Evolutionary conservation across 768 basidiomycete species (phyloP), one percentile per base, ranked within the genome.

Genomic region (Lentinus tigrinus): DNA sequence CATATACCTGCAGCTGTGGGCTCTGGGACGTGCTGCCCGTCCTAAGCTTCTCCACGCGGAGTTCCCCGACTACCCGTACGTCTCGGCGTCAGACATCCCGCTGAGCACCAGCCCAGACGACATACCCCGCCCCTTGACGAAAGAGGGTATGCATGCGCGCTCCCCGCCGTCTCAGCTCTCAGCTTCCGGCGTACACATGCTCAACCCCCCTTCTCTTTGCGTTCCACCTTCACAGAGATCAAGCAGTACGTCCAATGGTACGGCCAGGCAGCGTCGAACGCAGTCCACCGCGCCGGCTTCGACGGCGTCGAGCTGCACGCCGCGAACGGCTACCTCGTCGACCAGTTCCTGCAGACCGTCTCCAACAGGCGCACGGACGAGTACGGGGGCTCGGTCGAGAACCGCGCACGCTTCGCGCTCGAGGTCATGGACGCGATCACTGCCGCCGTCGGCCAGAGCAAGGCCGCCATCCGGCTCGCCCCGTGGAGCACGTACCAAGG

Each of bases 1-100:
- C 67, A 79, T 87, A 27, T 84, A 74, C 67, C 57, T 78, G 23
- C 85, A 88, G 66, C 75, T 85, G 1, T 83, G 84, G 76, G 85
- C 85, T 1, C 65, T 83, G 2, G 85, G 83, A 0, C 78, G 83
- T 2, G 64, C 72, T 0, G 79, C 78, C 6, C 53, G 67, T 24
- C 62, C 70, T n/a, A 60, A 65, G 0, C 47, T 73, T 36, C 70
- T 85, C 0, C 63, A 62, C 6, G 64, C 76, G 48, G 75, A 78
- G 47, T 71, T 75, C 51, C 66, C 60, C 3, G 61, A 60, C 47
- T 72, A 71, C 10, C 69, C 67, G 4, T 72, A 72, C 59, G 67
- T 75, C 50, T 69, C 74, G 13, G 69, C 75, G 4, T 77, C 76
- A 2, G 38, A 67, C 9, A 68, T 76, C 48, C 61, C 60, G 0